Evolutionary conservation across 2,329 filamentous ascomycete genomes (phyloP).

Genomic region (Ophiognomonia clavigignenti-juglandacearum): DNA sequence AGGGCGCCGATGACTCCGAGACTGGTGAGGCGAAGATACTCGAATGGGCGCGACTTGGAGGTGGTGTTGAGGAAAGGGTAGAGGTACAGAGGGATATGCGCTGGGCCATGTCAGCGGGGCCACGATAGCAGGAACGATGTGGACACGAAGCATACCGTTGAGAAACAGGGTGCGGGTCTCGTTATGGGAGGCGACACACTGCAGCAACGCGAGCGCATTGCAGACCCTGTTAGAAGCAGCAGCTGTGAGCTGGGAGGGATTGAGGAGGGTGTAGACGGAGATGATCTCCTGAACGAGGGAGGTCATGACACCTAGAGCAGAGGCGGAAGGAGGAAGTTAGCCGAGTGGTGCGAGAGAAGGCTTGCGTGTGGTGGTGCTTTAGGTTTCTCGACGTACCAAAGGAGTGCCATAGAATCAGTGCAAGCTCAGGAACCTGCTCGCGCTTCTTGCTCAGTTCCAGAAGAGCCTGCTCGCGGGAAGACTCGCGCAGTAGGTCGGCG

Average conservation of each 20-base stretch:
- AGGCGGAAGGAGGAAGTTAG: background rate
- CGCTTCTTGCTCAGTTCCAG: slow-evolving; percentile 97
- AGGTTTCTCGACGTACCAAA: slow-evolving; percentile 65
- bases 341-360: background rate
- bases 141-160: slow-evolving; percentile 59
- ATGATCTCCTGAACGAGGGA: slow-evolving; percentile 97
- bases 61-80: slow-evolving; percentile 99
- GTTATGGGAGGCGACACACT: slow-evolving; percentile 96
- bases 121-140: background rate
- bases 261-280: slow-evolving; percentile 93
- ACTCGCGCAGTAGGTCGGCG: slow-evolving; percentile 82
- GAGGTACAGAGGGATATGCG: slow-evolving; percentile 94
- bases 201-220: slow-evolving; percentile 90
- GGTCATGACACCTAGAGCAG: slow-evolving; percentile 81
- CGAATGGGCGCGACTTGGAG: slow-evolving; percentile 94
- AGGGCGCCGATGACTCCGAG: slow-evolving; percentile 94
- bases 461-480: slow-evolving; percentile 81
- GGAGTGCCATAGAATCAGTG: slow-evolving; percentile 95
- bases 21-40: slow-evolving; percentile 93
- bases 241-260: slow-evolving; percentile 92
- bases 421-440: slow-evolving; percentile 94
- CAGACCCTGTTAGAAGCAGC: slow-evolving; percentile 97
- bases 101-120: slow-evolving; percentile 39
- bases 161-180: slow-evolving; percentile 92
- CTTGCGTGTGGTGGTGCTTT: too few species aligned